Evolutionary conservation across 768 basidiomycete species (phyloP).

Genomic region (Serendipita indica): DNA sequence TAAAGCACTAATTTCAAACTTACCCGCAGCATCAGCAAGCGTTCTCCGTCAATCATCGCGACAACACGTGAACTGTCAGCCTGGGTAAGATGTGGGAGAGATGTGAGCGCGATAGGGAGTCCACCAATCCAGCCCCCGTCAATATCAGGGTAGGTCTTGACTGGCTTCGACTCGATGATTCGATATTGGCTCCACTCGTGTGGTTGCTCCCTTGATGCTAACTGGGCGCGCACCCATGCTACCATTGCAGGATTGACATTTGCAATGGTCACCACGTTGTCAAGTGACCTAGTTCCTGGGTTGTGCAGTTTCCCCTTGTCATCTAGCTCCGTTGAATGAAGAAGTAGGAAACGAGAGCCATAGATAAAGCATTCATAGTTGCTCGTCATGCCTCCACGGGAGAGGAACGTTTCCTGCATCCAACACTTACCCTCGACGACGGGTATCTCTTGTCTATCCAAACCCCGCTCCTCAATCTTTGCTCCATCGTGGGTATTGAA

Average conservation of each 20-base stretch:
- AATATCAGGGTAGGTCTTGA: too few relatives aligned
- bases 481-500: too few relatives aligned
- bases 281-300: too few relatives aligned
- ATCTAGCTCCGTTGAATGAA: not conserved
- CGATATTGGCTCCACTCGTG: not conserved
- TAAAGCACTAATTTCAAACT: too few relatives aligned
- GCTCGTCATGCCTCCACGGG: not conserved
- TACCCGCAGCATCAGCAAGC: not conserved
- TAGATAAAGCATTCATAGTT: not conserved
- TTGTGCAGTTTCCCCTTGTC: too few relatives aligned
- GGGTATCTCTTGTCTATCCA: too few relatives aligned
- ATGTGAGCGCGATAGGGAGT: too few relatives aligned
- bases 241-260: not conserved
- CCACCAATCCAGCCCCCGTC: too few relatives aligned
- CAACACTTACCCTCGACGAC: too few relatives aligned
- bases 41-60: not conserved
- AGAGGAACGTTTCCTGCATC: not conserved
- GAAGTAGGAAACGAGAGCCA: not conserved
- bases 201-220: not conserved
- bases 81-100: too few relatives aligned
- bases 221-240: not conserved
- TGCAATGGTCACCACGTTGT: not conserved
- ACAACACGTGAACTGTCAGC: too few relatives aligned
- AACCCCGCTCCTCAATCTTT: too few relatives aligned
- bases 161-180: not conserved